phyloP scores from a whole-genome alignment of 1,284 basidiomycete genomes.

The Sporisorium graminicola region DNA sequence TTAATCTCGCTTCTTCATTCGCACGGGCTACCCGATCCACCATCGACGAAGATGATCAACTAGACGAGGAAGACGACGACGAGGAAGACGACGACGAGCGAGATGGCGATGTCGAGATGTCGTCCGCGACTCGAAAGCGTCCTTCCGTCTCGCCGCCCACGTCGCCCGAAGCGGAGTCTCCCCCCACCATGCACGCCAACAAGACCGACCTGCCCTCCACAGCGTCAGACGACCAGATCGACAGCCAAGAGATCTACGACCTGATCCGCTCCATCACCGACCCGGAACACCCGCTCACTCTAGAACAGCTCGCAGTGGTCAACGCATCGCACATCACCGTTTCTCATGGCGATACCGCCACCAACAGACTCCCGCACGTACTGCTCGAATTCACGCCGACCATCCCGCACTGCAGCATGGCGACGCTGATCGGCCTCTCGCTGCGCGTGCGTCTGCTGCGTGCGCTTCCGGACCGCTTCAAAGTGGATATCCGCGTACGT shows the following conservation, averaged over 20 bases:
- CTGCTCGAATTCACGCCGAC: constrained; percentile 82
- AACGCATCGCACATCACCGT: constrained; percentile 88
- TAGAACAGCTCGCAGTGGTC: constrained; percentile 96
- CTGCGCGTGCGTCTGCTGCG: constrained; percentile 91
- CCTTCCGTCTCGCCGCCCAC: constrained; percentile 10
- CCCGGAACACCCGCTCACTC: constrained; percentile 93
- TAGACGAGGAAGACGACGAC: constrained; percentile 71
- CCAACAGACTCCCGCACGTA: constrained; percentile 72
- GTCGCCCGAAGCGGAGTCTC: constrained; percentile 1
- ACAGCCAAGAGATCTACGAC: constrained; percentile 72
- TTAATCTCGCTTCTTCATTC: constrained; percentile 73
- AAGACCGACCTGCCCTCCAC: constrained; percentile 5
- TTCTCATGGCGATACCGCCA: constrained; percentile 63
- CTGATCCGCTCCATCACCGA: constrained; percentile 93
- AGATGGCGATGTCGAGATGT: constrained; percentile 24
- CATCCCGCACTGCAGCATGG: constrained; percentile 98
- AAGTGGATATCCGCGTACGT: constrained; percentile 92
- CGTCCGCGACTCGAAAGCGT: neutral
- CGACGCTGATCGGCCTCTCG: constrained; percentile 93
- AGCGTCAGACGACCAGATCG: constrained; percentile 43
- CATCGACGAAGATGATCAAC: constrained; percentile 30
- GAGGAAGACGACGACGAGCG: constrained; percentile 15
- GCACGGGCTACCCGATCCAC: constrained; percentile 33
- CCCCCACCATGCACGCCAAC: neutral
- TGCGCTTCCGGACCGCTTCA: constrained; percentile 90